Evolutionary conservation across 169 alveolate species (phyloP), one percentile per base, ranked within the genome.

Genomic region (Plasmodium adleri): DNA sequence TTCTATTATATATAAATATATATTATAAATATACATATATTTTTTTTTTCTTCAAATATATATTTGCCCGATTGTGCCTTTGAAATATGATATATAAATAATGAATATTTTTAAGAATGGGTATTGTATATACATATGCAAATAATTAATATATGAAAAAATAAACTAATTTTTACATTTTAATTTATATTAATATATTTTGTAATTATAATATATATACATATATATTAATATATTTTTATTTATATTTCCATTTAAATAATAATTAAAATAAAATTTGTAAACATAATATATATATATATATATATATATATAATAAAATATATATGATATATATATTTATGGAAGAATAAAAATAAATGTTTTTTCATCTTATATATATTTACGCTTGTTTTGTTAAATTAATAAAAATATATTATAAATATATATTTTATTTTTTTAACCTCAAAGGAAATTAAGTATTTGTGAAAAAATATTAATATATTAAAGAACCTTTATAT

Each of bases 251-350:
- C 5, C 20, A 54, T 54, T 0, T 54, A 54, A 13, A 50, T 50
- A 17, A 22, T 72, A 22, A 26, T 13, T 20, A 47, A 72, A 10
- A 52, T 20, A 54, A 17, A 15, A 62, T 52, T 17, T 22, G 58
- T 20, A 24, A 45, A 9, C 15, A 50, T n/a, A 60, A 28, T 28
- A 54, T 72, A 45, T 72, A 56, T 60, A 28, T 72, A n/a, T 32
- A 28, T 54, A 54, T 56, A 24, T 39, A 72, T 50, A 68, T 50
- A 43, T 54, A 39, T 39, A 39, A 39, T 39, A 39, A 39, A 39
- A 39, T 52, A 72, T 64, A 64, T 64, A 26, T 72, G 86, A 54
- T 45, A 72, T 72, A 56, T 62, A 72, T 45, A 26, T 32, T 54
- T 62, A 60, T 32, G 67, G 17, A 39, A n/a, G 47, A 47, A 49